phyloP scores from a whole-genome alignment of 2,329 filamentous ascomycete genomes.

The Aureobasidium pullulans region DNA sequence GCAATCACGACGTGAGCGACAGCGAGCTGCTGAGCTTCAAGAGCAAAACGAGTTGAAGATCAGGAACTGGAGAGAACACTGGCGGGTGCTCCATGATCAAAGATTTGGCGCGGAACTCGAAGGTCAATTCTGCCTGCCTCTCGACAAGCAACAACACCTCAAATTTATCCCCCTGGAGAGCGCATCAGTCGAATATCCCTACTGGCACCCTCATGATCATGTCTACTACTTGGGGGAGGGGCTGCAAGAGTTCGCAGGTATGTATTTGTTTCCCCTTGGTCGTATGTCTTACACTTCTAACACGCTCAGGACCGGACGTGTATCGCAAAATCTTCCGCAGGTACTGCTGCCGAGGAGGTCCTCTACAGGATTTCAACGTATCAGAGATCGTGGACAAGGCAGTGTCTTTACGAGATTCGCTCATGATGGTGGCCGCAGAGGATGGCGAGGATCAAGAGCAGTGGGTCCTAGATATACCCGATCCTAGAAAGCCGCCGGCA shows the following conservation, averaged over 20 bases:
- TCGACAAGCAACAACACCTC: not conserved
- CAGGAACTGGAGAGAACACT: not conserved
- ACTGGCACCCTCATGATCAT: not conserved
- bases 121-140: not conserved
- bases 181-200: not conserved
- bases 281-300: not conserved
- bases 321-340: constrained; percentile 22
- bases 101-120: constrained; percentile 3
- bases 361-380: constrained; percentile 23
- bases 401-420: constrained; percentile 18
- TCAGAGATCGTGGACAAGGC: constrained; percentile 27
- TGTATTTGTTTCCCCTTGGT: not conserved
- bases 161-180: not conserved
- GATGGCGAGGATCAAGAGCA: constrained; percentile 17
- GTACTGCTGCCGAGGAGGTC: constrained; percentile 19
- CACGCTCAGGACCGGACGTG: constrained; percentile 14
- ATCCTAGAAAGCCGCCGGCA: constrained; percentile 17
- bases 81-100: constrained; percentile 3
- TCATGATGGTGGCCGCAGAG: constrained; percentile 13
- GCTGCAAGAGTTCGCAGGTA: constrained; percentile 20
- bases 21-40: not conserved
- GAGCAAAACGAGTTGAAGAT: not conserved
- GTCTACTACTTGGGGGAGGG: constrained; percentile 10
- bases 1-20: not conserved
- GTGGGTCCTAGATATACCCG: constrained; percentile 23